Percentiles rank a stretch among this genome's conserved stretches.
These are phyloP conservation scores for Penicilliopsis zonata DNA, from an alignment of 495 filamentous ascomycete genomes.

Conservation along the genomic window DNA sequence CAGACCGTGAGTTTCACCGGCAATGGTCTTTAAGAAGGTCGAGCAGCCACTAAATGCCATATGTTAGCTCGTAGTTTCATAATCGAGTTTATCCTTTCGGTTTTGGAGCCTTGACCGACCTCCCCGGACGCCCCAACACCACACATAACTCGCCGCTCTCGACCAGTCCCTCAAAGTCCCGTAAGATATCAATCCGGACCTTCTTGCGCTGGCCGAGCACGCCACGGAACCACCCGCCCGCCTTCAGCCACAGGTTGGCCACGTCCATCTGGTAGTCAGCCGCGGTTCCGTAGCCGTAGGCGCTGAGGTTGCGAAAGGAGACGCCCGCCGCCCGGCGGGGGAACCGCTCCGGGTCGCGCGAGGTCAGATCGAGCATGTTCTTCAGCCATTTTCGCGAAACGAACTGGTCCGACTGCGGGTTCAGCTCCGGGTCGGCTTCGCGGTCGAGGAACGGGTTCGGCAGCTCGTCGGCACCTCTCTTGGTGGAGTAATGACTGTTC, in stretches of 20 bases:
- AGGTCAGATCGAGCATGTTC: conserved; percentile 26
- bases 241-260: conserved; percentile 49
- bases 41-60: conserved; percentile 47
- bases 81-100: neutral
- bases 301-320: conserved; percentile 49
- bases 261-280: conserved; percentile 71
- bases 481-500: neutral
- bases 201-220: conserved; percentile 39
- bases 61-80: neutral
- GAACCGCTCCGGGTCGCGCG: conserved; percentile 30
- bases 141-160: conserved; percentile 68
- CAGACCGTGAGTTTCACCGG: conserved; percentile 65
- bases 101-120: conserved; percentile 15
- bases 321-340: conserved; percentile 31
- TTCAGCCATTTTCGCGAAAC: conserved; percentile 35
- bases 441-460: conserved; percentile 33
- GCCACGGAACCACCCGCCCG: conserved; percentile 29
- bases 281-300: conserved; percentile 58
- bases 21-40: conserved; percentile 69
- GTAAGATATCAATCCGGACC: conserved; percentile 58
- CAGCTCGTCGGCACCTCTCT: conserved; percentile 10
- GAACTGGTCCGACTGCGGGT: conserved; percentile 31
- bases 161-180: conserved; percentile 69
- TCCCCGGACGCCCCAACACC: conserved; percentile 65
- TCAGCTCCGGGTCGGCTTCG: conserved; percentile 24